Percentiles rank a stretch among this genome's conserved stretches.
Evolutionary conservation across 768 basidiomycete genomes (phyloP).

Genomic region (Naematelia aurantialba): DNA sequence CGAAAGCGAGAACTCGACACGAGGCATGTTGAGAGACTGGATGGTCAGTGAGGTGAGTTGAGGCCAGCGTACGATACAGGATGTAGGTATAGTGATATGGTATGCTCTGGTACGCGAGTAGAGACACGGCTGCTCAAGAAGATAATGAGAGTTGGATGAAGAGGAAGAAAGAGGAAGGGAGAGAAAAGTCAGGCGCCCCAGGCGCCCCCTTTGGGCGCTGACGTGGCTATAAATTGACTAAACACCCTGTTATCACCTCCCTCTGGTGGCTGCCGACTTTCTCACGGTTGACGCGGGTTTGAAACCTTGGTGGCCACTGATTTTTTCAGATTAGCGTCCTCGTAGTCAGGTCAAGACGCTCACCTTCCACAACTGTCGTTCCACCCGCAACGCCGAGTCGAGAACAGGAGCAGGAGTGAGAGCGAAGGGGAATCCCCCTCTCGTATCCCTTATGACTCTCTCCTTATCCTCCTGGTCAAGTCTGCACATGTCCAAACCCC

Average conservation of each 20-base stretch:
- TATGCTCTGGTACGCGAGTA: neutral
- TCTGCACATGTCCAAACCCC: slow-evolving; percentile 27
- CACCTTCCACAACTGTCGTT: neutral
- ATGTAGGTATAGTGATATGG: too few species aligned
- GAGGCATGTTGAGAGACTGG: slow-evolving; percentile 1
- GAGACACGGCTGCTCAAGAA: too few species aligned
- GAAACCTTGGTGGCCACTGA: too few species aligned
- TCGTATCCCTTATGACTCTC: neutral
- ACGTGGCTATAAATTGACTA: too few species aligned
- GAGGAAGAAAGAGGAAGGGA: neutral
- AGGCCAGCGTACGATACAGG: neutral
- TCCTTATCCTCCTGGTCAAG: slow-evolving; percentile 27
- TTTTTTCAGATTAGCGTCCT: neutral
- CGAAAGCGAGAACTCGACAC: neutral
- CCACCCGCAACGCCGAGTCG: neutral
- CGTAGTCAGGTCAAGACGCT: neutral
- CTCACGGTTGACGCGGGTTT: too few species aligned
- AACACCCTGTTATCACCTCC: too few species aligned
- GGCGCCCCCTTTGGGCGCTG: too few species aligned
- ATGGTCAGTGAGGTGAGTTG: neutral
- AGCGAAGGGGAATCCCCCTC: neutral
- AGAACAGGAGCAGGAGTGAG: neutral
- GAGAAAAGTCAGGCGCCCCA: neutral
- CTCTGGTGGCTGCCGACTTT: too few species aligned
- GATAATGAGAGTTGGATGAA: too few species aligned